Evolutionary conservation across 805 yeast genomes (phyloP).

Genomic region (Lachancea dasiensis): DNA sequence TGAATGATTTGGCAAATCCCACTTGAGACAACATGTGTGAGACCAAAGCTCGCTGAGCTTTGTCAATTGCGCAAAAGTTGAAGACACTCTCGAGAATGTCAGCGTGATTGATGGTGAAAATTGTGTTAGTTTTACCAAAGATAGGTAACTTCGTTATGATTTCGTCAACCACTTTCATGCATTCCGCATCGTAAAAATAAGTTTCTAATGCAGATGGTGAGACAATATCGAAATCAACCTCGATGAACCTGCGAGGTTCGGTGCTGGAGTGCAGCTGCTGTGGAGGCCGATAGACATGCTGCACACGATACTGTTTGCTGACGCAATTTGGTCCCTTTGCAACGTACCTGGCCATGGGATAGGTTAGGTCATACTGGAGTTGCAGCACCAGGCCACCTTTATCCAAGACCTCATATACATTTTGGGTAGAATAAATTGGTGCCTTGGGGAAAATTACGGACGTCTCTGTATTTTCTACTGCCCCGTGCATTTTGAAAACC

Average conservation of each 20-base stretch:
- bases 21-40: slow-evolving; percentile 68
- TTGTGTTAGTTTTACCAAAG: slow-evolving; percentile 48
- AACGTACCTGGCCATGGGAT: slow-evolving; percentile 82
- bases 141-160: slow-evolving; percentile 61
- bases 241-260: slow-evolving; percentile 71
- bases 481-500: slow-evolving; percentile 79
- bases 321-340: slow-evolving; percentile 49
- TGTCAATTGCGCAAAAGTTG: slow-evolving; percentile 75
- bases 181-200: slow-evolving; percentile 77
- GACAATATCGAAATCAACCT: slow-evolving; percentile 81
- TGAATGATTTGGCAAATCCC: slow-evolving; percentile 60
- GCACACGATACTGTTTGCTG: slow-evolving; percentile 64
- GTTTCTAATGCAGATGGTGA: slow-evolving; percentile 42
- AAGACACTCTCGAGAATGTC: slow-evolving; percentile 70
- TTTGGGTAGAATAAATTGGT: slow-evolving; percentile 58
- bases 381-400: slow-evolving; percentile 83
- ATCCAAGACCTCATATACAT: slow-evolving; percentile 76
- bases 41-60: slow-evolving; percentile 65
- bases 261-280: slow-evolving; percentile 47
- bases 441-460: slow-evolving; percentile 77
- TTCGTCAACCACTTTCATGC: slow-evolving; percentile 76
- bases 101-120: slow-evolving; percentile 70
- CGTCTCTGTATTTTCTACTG: slow-evolving; percentile 63
- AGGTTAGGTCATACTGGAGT: slow-evolving; percentile 80
- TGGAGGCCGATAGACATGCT: slow-evolving; percentile 73